Evolutionary conservation across 768 basidiomycete genomes (phyloP).

Genomic region (Boletellus emodensis): DNA sequence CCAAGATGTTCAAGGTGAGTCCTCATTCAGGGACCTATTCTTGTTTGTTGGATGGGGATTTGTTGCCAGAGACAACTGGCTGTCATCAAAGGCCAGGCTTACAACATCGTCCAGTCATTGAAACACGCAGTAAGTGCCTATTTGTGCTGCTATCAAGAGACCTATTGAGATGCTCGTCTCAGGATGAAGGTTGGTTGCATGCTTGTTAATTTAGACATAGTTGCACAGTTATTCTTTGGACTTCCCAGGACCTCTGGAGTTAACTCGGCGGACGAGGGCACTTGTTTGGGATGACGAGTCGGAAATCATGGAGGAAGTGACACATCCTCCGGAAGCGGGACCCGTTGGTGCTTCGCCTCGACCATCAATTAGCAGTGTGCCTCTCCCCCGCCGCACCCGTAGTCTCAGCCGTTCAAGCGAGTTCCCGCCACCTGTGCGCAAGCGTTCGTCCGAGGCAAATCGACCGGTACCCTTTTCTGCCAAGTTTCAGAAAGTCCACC

Average conservation of each 20-base stretch:
- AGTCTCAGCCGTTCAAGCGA: constrained; percentile 58
- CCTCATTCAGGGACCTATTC: not conserved
- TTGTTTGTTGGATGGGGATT: constrained; percentile 4
- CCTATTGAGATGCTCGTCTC: constrained; percentile 7
- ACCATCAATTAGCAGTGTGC: constrained; percentile 59
- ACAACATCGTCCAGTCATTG: constrained; percentile 83
- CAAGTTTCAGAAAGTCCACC: constrained; percentile 81
- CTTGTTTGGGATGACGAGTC: constrained; percentile 85
- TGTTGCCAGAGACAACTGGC: constrained; percentile 68
- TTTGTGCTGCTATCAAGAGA: not conserved
- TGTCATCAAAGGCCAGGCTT: constrained; percentile 92
- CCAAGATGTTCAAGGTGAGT: constrained; percentile 80
- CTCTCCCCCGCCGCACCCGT: constrained; percentile 49
- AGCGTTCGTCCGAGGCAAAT: constrained; percentile 57
- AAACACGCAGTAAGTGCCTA: constrained; percentile 58
- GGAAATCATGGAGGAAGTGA: constrained; percentile 59
- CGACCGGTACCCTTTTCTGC: constrained; percentile 80
- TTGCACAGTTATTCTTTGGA: constrained; percentile 8
- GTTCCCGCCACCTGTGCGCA: constrained; percentile 70
- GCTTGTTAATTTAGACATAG: not conserved
- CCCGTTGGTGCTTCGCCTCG: constrained; percentile 50
- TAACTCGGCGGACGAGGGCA: constrained; percentile 78
- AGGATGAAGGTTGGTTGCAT: constrained; percentile 67
- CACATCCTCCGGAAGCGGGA: constrained; percentile 29
- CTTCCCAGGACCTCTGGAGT: constrained; percentile 73